Evolutionary conservation across 305 asterid species (phyloP).

Genomic region (Solanum chacoense): DNA sequence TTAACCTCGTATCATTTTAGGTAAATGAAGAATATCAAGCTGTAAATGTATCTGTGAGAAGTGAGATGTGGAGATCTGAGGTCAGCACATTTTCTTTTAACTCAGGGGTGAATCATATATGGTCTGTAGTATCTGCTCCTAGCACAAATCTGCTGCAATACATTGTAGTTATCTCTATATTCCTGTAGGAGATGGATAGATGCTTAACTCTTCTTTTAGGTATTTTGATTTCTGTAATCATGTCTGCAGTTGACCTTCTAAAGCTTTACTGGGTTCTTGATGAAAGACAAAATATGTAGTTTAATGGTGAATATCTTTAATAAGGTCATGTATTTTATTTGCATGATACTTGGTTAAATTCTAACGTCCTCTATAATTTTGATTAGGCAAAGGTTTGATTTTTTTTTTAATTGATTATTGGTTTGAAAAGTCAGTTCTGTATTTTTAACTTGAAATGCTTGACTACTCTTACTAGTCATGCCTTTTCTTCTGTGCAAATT

Average conservation of each 20-base stretch:
- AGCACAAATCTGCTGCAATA: not conserved
- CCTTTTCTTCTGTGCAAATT: not conserved
- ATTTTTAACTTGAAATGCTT: not conserved
- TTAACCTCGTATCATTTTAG: conserved; percentile 30
- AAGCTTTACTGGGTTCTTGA: not conserved
- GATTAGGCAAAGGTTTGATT: not conserved
- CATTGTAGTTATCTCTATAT: not conserved
- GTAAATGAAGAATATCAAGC: conserved; percentile 93
- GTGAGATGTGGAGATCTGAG: conserved; percentile 85
- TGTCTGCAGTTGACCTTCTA: not conserved
- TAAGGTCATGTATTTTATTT: not conserved
- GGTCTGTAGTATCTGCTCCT: not conserved
- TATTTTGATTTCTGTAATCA: not conserved
- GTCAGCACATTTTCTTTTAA: conserved; percentile 27
- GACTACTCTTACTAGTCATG: not conserved
- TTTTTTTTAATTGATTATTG: not conserved
- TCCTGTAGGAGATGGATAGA: not conserved
- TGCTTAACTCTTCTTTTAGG: not conserved
- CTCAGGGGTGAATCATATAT: not conserved
- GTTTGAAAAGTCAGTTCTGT: not conserved
- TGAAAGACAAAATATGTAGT: not conserved
- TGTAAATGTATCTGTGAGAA: conserved; percentile 84
- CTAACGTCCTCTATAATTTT: not conserved
- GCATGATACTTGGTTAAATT: not conserved
- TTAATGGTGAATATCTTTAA: not conserved